Evolutionary conservation across 139 green algal species (phyloP), one percentile per base, ranked within the genome.

Genomic region (Tetradesmus lagerheimii): DNA sequence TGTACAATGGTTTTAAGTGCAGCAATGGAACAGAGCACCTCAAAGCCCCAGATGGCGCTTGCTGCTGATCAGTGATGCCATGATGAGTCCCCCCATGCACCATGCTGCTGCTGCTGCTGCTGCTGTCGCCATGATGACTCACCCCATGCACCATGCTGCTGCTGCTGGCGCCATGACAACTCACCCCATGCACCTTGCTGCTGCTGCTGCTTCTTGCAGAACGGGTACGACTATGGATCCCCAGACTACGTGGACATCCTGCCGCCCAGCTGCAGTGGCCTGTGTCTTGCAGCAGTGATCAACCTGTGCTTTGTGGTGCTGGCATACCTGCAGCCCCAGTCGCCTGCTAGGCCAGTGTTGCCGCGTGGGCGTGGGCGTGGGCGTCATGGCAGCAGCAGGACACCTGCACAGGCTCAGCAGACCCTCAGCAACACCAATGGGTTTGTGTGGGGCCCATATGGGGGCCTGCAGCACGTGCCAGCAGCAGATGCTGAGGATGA

Each of bases 401-500:
- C 11, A 9, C 11, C 53, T 0, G 53, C 53, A 25, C 53, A 66
- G 53, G 12, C 53, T 16, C 74, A 80, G 74, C 74, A 80, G 74
- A 80, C 74, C 31, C 35, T 80, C 3, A 80, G 39, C 74, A 80
- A 80, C 15, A 8, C 74, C 31, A 39, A 39, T 38, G 74, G 74
- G 3, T 80, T 80, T 80, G 74, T 80, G 23, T 80, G 74, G 74
- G 74, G 34, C 31, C 34, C 35, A 25, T 80, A 80, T 39, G 74
- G 74, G 23, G 74, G 74, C 74, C 74, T 80, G 34, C 31, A 80
- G 74, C 74, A 80, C 74, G 34, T 80, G 34, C 34, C 31, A 39
- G 27, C 74, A 80, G 74, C 31, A 43, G 74, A 80, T 80, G 74
- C 11, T 39, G 74, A 80, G 4, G 34, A 80, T 18, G 34, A 43